A percentile compares a stretch with the other conserved stretches of the same genome.
These are phyloP conservation scores for Alternaria sp. DNA, from an alignment of 2,329 filamentous ascomycete genomes.

Conservation along the genomic window DNA sequence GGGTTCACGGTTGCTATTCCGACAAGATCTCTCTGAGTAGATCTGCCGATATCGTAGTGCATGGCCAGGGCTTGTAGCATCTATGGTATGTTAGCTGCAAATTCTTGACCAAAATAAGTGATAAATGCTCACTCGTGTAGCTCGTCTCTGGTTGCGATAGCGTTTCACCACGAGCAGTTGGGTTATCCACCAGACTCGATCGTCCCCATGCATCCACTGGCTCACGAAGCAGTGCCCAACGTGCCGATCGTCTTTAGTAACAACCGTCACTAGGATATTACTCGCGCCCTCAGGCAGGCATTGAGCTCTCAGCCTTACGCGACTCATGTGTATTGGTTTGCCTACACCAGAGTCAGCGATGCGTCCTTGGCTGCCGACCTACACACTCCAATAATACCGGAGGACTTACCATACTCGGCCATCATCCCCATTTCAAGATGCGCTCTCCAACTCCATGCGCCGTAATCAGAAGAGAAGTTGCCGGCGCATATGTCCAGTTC, in stretches of 20 bases:
- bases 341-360: neutral
- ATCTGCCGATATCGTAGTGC: constrained; percentile 12
- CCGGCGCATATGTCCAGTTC: constrained; percentile 1
- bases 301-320: neutral
- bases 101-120: too few relatives aligned
- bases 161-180: constrained; percentile 11
- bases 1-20: constrained; percentile 6
- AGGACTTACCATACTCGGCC: neutral
- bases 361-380: neutral
- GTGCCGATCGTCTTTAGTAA: neutral
- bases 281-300: constrained; percentile 1
- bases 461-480: constrained; percentile 1
- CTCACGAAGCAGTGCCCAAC: constrained; percentile 16
- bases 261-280: constrained; percentile 9
- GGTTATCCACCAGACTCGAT: constrained; percentile 17
- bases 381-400: neutral
- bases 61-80: constrained; percentile 12
- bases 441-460: neutral
- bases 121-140: constrained; percentile 9
- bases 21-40: neutral
- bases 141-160: constrained; percentile 15
- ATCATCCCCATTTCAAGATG: neutral
- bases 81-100: neutral
- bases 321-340: neutral
- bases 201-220: constrained; percentile 8